Percentiles rank a stretch among this genome's conserved stretches.
These are phyloP conservation scores for Myrica gale DNA, from an alignment of 306 rosid genomes.

Conservation along the genomic window DNA sequence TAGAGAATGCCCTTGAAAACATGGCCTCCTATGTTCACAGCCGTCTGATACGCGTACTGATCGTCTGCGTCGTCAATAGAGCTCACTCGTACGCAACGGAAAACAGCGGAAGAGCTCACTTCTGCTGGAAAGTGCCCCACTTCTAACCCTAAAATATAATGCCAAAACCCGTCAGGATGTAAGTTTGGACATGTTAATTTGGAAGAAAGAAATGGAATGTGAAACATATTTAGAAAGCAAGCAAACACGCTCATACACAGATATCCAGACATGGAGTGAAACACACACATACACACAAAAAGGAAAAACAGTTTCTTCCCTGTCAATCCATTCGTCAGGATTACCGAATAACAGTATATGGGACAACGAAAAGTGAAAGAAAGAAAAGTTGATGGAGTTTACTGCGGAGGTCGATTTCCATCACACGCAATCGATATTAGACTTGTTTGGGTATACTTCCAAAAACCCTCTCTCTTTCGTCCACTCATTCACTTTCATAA, in stretches of 20 bases:
- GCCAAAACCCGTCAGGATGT: neutral
- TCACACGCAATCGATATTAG: conserved; percentile 61
- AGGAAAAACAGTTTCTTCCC: conserved; percentile 36
- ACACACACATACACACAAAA: conserved; percentile 16
- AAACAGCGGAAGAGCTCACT: conserved; percentile 63
- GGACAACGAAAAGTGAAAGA: conserved; percentile 25
- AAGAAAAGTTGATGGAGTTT: conserved; percentile 25
- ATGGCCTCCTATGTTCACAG: conserved; percentile 92
- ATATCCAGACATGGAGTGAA: conserved; percentile 27
- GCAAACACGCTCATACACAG: conserved; percentile 21
- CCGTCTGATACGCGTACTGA: conserved; percentile 84
- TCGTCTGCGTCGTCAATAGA: conserved; percentile 69
- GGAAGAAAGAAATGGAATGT: neutral
- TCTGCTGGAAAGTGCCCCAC: conserved; percentile 67
- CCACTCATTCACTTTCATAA: conserved; percentile 27
- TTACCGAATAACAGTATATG: conserved; percentile 50
- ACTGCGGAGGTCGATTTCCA: conserved; percentile 25
- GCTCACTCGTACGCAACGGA: conserved; percentile 76
- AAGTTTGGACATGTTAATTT: conserved; percentile 3
- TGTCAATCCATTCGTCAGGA: conserved; percentile 52
- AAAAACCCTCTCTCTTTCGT: conserved; percentile 30
- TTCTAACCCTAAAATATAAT: conserved; percentile 51
- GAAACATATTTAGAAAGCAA: neutral
- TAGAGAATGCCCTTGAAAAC: conserved; percentile 79
- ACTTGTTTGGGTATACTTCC: conserved; percentile 34